Conservation (phyloP, 306 rosid genomes). For the Styphnolobium japonicum region DNA sequence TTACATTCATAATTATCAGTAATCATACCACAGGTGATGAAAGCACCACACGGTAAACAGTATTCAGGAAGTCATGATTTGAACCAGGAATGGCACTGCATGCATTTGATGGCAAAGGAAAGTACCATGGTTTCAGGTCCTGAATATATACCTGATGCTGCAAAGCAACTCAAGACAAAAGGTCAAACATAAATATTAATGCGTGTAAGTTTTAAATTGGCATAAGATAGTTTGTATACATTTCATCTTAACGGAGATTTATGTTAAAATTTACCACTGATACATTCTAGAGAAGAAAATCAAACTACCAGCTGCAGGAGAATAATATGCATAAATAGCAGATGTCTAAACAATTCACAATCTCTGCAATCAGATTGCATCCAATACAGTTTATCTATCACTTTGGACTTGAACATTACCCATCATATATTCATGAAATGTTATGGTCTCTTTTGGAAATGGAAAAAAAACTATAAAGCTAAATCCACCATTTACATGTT, state of each 20-base stretch:
- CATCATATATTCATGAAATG: background rate
- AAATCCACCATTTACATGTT: background rate
- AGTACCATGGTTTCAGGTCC: conserved; percentile 80
- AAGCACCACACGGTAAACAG: conserved; percentile 74
- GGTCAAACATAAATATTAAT: conserved; percentile 14
- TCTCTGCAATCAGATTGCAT: background rate
- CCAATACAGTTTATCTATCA: background rate
- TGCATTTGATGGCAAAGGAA: conserved; percentile 73
- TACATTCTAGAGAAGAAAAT: conserved; percentile 10
- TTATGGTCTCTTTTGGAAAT: background rate
- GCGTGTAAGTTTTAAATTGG: background rate
- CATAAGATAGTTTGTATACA: background rate
- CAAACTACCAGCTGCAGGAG: conserved; percentile 10
- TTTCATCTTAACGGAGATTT: background rate
- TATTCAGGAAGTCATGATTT: conserved; percentile 78
- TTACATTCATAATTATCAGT: background rate
- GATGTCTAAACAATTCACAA: background rate
- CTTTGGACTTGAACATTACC: background rate
- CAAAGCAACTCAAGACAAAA: conserved; percentile 33
- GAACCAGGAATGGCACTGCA: conserved; percentile 79
- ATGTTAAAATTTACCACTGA: background rate
- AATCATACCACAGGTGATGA: conserved; percentile 89
- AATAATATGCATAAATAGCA: background rate
- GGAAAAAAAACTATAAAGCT: background rate
- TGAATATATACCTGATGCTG: conserved; percentile 53